Evolutionary conservation across 495 filamentous ascomycete species (phyloP).

Genomic region (Talaromyces thailandensis): DNA sequence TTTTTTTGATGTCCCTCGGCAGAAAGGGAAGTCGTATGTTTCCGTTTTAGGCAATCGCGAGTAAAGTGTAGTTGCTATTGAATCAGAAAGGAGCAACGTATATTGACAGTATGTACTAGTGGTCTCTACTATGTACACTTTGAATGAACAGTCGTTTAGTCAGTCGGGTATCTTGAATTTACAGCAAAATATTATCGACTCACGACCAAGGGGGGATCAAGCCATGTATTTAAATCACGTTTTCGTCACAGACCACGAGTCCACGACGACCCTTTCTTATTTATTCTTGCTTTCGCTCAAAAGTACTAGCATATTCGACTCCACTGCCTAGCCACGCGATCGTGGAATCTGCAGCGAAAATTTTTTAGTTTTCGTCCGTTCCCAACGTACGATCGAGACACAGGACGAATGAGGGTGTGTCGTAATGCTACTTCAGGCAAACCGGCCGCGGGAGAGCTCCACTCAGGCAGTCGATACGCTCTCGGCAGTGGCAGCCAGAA

Average conservation of each 20-base stretch:
- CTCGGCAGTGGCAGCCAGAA: background rate
- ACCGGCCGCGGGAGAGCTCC: background rate
- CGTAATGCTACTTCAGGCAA: background rate
- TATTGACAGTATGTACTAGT: background rate
- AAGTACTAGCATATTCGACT: background rate
- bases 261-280: background rate
- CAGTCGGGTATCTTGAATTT: background rate
- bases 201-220: background rate
- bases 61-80: background rate
- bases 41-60: background rate
- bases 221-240: background rate
- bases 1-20: background rate
- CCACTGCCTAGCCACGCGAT: background rate
- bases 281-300: background rate
- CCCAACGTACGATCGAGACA: background rate
- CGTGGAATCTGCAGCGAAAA: background rate
- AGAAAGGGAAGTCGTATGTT: background rate
- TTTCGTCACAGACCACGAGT: background rate
- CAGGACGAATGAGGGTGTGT: background rate
- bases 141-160: background rate
- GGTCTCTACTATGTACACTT: background rate
- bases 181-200: background rate
- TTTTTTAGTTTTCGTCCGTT: background rate
- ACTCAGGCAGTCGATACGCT: background rate
- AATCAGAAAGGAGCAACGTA: background rate